Base-by-base conservation (phyloP, 345 rosid species). In the Raphanus raphanistrum region DNA sequence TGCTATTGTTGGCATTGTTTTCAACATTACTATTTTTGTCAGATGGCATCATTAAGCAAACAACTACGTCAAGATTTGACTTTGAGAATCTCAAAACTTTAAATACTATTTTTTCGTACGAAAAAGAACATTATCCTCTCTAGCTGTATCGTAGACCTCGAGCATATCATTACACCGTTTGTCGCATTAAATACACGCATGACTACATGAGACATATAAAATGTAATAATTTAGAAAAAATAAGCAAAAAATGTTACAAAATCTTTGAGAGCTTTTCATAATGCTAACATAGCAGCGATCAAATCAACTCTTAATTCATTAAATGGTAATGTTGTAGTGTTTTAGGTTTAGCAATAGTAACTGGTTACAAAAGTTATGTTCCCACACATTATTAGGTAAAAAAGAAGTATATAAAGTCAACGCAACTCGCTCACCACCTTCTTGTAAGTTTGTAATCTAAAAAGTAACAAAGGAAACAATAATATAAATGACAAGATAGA, bases 1-100 rank as follows among this genome's bases (percentile, higher is more conserved):
- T 76, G 15, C 64, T 35, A 54, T 77, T 17, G 61, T 71, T 71
- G 38, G 9, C 43, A 28, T 64, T 54, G 60, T 71, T 77, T 70
- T 55, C 81, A 71, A 57, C 63, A 59, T 17, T 58, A 71, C 17
- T 77, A 29, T 65, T 71, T 33, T 13, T 32, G 62, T 77, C 68
- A 71, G 21, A 8, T 57, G 29, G 13, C 81, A 71, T 71, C 65
- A 5, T 25, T 58, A 21, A 66, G 52, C 16, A 8, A 13, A n/a
- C 9, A 36, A 57, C 4, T 5, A 66, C 64, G 59, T 78, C 77
- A 78, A 72, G 35, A 26, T 45, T 67, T 78, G 81, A 78, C 81
- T 72, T 77, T 26, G 72, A 26, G 68, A 66, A 10, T 59, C 16
- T 59, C 63, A 33, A 73, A 52, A 50, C 10, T 61, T 73, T 64